A percentile compares a stretch with the other conserved stretches of the same genome.
Evolutionary conservation across 768 basidiomycete species (phyloP).

Genomic region (Plicaturopsis crispa): DNA sequence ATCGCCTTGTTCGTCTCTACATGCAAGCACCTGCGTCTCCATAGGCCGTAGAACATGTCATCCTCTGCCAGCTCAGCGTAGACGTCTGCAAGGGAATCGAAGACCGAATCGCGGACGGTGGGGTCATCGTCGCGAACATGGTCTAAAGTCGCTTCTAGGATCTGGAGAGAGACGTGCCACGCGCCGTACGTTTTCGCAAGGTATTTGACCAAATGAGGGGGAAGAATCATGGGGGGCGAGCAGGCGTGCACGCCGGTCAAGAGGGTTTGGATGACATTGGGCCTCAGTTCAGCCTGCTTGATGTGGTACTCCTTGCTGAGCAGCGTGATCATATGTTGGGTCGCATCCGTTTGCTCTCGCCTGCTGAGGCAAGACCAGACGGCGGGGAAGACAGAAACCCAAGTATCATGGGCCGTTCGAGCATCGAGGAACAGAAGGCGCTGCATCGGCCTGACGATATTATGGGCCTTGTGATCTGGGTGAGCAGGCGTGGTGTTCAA

Average conservation of each 20-base stretch:
- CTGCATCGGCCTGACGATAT: conserved; percentile 70
- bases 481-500: conserved; percentile 27
- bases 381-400: conserved; percentile 83
- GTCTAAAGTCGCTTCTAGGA: conserved; percentile 76
- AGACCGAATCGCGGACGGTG: conserved; percentile 71
- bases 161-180: conserved; percentile 90
- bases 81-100: conserved; percentile 87
- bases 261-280: conserved; percentile 89
- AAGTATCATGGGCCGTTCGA: conserved; percentile 69
- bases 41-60: conserved; percentile 94
- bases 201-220: conserved; percentile 93
- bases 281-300: conserved; percentile 80
- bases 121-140: conserved; percentile 74
- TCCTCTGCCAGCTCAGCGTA: conserved; percentile 96
- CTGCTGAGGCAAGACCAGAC: conserved; percentile 82
- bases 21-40: conserved; percentile 86
- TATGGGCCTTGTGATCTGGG: conserved; percentile 37
- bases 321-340: conserved; percentile 82
- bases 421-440: conserved; percentile 78
- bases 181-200: conserved; percentile 92
- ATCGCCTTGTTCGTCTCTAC: conserved; percentile 83
- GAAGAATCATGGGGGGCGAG: conserved; percentile 78
- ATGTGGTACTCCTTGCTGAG: conserved; percentile 92
- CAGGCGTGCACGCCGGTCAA: conserved; percentile 83
- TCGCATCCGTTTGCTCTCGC: conserved; percentile 82